Evolutionary conservation across 768 basidiomycete genomes (phyloP).

Genomic region (Amanita phalloides): DNA sequence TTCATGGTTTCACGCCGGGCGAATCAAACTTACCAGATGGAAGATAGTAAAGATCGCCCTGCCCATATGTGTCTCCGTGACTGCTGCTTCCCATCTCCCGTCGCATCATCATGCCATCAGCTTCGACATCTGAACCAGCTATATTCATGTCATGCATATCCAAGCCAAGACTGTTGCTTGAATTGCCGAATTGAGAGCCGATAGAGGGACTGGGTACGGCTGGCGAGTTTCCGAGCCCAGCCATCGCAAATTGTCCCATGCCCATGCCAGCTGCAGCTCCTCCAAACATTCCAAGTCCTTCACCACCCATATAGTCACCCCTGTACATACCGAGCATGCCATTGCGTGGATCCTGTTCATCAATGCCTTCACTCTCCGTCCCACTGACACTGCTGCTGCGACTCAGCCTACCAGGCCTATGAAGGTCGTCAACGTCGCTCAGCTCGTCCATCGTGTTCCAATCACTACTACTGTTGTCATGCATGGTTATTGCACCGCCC

Average conservation of each 20-base stretch:
- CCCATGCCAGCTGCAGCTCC: slow-evolving; percentile 5
- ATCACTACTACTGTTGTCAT: slow-evolving; percentile 3
- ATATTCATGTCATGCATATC: slow-evolving; percentile 17
- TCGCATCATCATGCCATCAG: slow-evolving; percentile 38
- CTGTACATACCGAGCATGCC: slow-evolving; percentile 38
- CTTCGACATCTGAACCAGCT: slow-evolving; percentile 41
- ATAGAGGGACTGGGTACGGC: neutral
- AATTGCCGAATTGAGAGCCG: slow-evolving; percentile 1
- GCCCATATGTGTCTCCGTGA: slow-evolving; percentile 1
- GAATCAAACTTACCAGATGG: slow-evolving; percentile 4
- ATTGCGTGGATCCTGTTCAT: slow-evolving; percentile 1
- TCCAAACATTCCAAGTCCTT: slow-evolving; percentile 11
- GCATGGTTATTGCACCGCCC: slow-evolving; percentile 18
- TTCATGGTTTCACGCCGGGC: slow-evolving; percentile 10
- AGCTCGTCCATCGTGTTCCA: slow-evolving; percentile 3
- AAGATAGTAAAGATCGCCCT: slow-evolving; percentile 9
- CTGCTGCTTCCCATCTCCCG: neutral
- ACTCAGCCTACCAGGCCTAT: neutral
- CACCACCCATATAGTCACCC: slow-evolving; percentile 37
- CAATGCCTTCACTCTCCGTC: slow-evolving; percentile 4
- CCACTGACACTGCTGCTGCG: slow-evolving; percentile 7
- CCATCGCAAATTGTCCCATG: slow-evolving; percentile 3
- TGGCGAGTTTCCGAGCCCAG: neutral
- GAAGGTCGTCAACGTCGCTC: slow-evolving; percentile 5
- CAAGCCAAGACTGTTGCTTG: neutral